Percentiles rank a stretch among this genome's conserved stretches.
Conservation (phyloP, 257 asterid genomes). For the Solanum virginianum region DNA sequence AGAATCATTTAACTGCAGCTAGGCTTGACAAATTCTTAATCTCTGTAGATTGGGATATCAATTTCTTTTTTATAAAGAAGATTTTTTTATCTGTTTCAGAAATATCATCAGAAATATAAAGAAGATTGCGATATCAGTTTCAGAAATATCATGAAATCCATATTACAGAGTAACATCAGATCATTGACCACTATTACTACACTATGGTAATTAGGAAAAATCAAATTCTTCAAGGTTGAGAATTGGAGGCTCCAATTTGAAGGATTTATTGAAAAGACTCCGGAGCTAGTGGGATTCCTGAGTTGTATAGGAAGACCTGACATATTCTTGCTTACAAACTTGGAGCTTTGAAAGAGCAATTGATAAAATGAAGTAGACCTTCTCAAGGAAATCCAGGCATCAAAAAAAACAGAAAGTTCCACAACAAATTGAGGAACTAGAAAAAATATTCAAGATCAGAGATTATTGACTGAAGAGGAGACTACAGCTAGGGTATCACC, state of each 20-base stretch:
- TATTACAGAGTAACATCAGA: not conserved
- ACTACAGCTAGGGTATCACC: not conserved
- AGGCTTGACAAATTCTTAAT: not conserved
- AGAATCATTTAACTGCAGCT: not conserved
- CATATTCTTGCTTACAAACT: not conserved
- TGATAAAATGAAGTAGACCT: not conserved
- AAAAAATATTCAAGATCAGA: not conserved
- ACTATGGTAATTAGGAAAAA: not conserved
- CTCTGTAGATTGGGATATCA: not conserved
- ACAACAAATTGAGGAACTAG: not conserved
- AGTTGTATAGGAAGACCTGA: not conserved
- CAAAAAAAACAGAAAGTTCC: not conserved
- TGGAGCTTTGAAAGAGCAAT: not conserved
- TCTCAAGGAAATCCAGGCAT: not conserved
- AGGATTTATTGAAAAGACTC: not conserved
- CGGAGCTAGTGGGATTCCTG: no score
- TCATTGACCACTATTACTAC: not conserved
- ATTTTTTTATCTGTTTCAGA: no score
- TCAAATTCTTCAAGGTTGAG: not conserved
- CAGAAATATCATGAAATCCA: not conserved
- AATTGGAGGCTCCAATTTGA: not conserved
- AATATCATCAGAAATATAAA: no score
- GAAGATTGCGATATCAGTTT: no score
- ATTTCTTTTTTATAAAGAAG: no score
- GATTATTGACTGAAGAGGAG: not conserved